Evolutionary conservation across 495 filamentous ascomycete species (phyloP), one percentile per base, ranked within the genome.

Genomic region (Penicillium roqueforti): DNA sequence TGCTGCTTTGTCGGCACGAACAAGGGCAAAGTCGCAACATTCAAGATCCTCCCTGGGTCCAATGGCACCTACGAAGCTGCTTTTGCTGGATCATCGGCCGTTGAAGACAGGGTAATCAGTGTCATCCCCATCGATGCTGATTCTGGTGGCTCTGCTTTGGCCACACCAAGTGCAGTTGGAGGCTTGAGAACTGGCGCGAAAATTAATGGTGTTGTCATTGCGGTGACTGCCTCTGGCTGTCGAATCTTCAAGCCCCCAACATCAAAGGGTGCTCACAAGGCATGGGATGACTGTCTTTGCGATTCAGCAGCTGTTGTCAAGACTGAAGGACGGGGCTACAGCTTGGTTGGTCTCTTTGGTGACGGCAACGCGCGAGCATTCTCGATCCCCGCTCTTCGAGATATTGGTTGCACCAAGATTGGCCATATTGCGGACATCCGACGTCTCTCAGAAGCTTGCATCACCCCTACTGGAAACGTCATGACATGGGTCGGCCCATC

Each of bases 1-100:
- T 83, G 86, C 42, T 87, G 92, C 58, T 96, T 97, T 61, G 87
- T 93, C 4, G 93, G 95, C 9, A 97, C 92, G 0, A 91, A 86
- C 60, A 61, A 83, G 32, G 93, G 93, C 19, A 86, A 86, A 53
- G 72, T 97, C 26, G 83, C 83, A 18, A 97, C 93, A 0, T 92
- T 97, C 72, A 96, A 93, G 71, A 75, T 98, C 16, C 72, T 97
- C 7, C 93, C 93, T 3, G 75, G 83, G 7, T 68, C 76, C 2
- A 76, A 78, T 58, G 84, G 88, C 5, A 73, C 79, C 14, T 97
- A 95, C 67, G 76, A 78, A n/a, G 91, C 84, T 26, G 76, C 84
- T 28, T 80, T 87, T 57, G 87, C 76, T 7, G 92, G 92, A 8
- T 73, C 82, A 20, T 74, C 77, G 14, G 60, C 78, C 14, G 61